Evolutionary conservation across 768 basidiomycete species (phyloP).

Genomic region (Auricularia auricula-judae): DNA sequence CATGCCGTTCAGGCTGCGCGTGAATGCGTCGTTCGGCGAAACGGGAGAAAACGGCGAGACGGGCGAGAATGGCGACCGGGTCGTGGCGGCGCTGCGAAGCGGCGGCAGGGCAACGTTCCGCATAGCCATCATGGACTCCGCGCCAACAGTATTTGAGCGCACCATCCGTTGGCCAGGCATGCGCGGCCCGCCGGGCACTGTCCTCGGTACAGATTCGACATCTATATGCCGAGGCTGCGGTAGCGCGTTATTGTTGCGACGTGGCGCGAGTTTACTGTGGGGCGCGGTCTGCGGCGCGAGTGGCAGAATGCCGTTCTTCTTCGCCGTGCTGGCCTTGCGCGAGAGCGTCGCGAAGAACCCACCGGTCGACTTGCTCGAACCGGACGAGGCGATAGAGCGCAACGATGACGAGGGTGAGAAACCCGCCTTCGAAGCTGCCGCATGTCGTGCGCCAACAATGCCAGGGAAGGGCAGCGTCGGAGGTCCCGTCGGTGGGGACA

Average conservation of each 20-base stretch:
- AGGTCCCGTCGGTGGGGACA: slow-evolving; percentile 41
- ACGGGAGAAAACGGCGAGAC: background rate
- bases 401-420: slow-evolving; percentile 11
- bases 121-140: background rate
- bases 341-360: slow-evolving; percentile 69
- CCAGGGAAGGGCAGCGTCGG: slow-evolving; percentile 67
- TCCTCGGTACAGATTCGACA: slow-evolving; percentile 8
- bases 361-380: slow-evolving; percentile 30
- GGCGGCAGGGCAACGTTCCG: background rate
- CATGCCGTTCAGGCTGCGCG: slow-evolving; percentile 59
- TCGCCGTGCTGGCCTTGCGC: slow-evolving; percentile 50
- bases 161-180: slow-evolving; percentile 4
- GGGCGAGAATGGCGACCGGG: background rate
- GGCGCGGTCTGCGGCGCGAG: slow-evolving; percentile 20
- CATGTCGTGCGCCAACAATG: slow-evolving; percentile 27
- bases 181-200: slow-evolving; percentile 9
- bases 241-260: slow-evolving; percentile 19
- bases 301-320: slow-evolving; percentile 11
- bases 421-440: background rate
- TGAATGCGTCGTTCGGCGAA: slow-evolving; percentile 32
- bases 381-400: background rate
- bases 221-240: slow-evolving; percentile 22
- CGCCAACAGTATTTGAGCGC: slow-evolving; percentile 4
- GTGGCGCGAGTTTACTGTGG: slow-evolving; percentile 24
- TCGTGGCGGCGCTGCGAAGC: background rate